Evolutionary conservation across 2,329 filamentous ascomycete genomes (phyloP), one percentile per base, ranked within the genome.

Genomic region (Sclerotiophoma versabilis): DNA sequence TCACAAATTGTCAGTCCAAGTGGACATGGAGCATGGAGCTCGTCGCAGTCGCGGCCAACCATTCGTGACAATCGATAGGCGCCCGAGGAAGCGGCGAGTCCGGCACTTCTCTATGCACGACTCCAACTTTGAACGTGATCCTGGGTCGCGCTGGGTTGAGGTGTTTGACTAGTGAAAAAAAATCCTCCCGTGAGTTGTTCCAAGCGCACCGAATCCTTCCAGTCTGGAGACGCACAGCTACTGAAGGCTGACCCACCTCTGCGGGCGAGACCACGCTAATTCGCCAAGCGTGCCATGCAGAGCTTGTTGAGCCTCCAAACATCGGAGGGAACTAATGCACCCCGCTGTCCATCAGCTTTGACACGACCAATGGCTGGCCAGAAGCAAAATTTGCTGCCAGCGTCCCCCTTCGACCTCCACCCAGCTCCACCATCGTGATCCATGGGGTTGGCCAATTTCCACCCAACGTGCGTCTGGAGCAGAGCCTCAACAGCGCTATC

Each of bases 231-330:
- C 22, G 22, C 17, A 20, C 39, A 50, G 25, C 44, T 55, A 55
- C 48, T 53, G 55, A 62, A 49, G 39, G 56, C n/a, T 25, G n/a
- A 29, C 37, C 49, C 36, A 29, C 32, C 29, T 17, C 8, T 33
- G 19, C 50, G 38, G 60, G 51, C 58, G 44, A 65, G 56, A 55
- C 49, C 38, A 43, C 52, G 49, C 63, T 61, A 61, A 32, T 14
- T 20, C 36, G 22, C 44, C 55, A 65, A 63, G 62, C 57, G 50
- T 49, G 59, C 57, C 43, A 60, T 44, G 53, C 54, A 55, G 49
- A 50, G 55, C 63, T 65, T 69, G 64, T 68, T 65, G 62, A 68
- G 64, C 63, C 64, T 64, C 64, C 59, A 41, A 43, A 41, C 53
- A 45, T 29, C 33, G 23, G 23, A 45, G 60, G 57, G 56, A 57